Conservation (phyloP, 1,284 basidiomycete genomes). For the Cutaneotrichosporon dermatis region DNA sequence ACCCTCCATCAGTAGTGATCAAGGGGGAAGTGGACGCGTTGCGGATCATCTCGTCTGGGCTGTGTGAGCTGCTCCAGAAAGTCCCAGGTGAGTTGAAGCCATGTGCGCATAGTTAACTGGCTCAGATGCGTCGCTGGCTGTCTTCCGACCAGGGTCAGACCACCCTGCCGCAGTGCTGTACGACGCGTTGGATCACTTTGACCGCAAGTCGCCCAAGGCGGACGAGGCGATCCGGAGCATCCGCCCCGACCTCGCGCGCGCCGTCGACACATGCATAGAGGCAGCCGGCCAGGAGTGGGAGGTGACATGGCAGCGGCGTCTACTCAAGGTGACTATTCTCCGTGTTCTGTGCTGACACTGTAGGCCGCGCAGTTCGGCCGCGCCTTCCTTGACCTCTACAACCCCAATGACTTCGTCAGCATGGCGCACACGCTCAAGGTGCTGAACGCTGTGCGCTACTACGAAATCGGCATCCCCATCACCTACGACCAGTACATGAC, state of each 20-base stretch:
- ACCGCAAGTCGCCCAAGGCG: slow-evolving; percentile 75
- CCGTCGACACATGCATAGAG: slow-evolving; percentile 88
- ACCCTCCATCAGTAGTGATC: slow-evolving; percentile 69
- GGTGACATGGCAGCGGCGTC: slow-evolving; percentile 75
- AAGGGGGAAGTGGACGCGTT: slow-evolving; percentile 84
- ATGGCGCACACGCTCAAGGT: slow-evolving; percentile 92
- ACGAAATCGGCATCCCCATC: slow-evolving; percentile 88
- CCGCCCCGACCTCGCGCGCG: slow-evolving; percentile 73
- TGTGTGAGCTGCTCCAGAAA: slow-evolving; percentile 87
- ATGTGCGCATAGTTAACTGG: neutral
- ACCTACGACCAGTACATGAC: slow-evolving; percentile 85
- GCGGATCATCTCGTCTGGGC: slow-evolving; percentile 70
- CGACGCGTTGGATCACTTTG: slow-evolving; percentile 87
- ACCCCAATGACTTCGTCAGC: slow-evolving; percentile 81
- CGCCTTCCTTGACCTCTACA: slow-evolving; percentile 85
- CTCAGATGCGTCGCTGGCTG: slow-evolving; percentile 66
- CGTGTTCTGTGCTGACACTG: neutral
- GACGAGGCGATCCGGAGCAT: slow-evolving; percentile 90
- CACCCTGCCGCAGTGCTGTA: slow-evolving; percentile 86
- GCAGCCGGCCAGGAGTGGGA: slow-evolving; percentile 93
- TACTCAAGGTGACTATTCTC: slow-evolving; percentile 64
- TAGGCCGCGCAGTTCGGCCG: slow-evolving; percentile 94
- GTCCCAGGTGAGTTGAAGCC: slow-evolving; percentile 61
- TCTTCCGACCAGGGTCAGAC: slow-evolving; percentile 88
- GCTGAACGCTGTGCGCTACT: slow-evolving; percentile 86